Evolutionary conservation across 1,284 basidiomycete species (phyloP).

Genomic region (Fomes fomentarius): DNA sequence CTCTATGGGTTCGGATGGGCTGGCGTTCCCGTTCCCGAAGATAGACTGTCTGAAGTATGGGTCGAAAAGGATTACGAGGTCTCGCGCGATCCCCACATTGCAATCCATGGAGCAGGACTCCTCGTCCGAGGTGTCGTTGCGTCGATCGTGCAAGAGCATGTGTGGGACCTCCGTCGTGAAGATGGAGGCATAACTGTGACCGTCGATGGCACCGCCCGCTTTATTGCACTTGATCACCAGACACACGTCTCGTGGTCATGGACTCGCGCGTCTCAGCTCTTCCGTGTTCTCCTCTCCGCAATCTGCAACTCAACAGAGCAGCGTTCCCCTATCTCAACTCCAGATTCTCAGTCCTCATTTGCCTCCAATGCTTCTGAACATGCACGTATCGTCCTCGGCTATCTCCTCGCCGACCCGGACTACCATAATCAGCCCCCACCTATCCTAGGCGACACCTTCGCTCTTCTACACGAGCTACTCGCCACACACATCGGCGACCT

Average conservation of each 20-base stretch:
- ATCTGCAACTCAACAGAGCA: too few relatives aligned
- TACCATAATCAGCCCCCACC: slow-evolving; percentile 14
- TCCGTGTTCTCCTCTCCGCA: not conserved
- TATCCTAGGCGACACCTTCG: not conserved
- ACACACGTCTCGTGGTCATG: not conserved
- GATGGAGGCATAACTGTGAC: not conserved
- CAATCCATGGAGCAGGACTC: slow-evolving; percentile 1
- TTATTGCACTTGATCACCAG: not conserved
- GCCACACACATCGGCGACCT: not conserved
- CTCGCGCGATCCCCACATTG: slow-evolving; percentile 5
- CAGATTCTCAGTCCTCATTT: not conserved
- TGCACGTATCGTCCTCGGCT: slow-evolving; percentile 15
- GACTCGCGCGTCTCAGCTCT: not conserved
- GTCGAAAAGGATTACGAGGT: slow-evolving; percentile 16
- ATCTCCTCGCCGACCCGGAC: slow-evolving; percentile 12
- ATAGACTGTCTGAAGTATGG: slow-evolving; percentile 10
- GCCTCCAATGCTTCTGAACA: not conserved
- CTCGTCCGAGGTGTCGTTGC: slow-evolving; percentile 12
- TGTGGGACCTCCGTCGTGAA: slow-evolving; percentile 1
- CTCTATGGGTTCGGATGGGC: slow-evolving; percentile 19
- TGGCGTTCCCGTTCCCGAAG: slow-evolving; percentile 12
- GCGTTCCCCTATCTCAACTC: too few relatives aligned
- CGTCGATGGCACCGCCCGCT: not conserved
- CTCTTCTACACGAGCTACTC: not conserved
- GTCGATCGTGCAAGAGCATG: not conserved